Base-by-base conservation (phyloP, 176 grass and related monocot species). In the Lolium multiflorum region DNA sequence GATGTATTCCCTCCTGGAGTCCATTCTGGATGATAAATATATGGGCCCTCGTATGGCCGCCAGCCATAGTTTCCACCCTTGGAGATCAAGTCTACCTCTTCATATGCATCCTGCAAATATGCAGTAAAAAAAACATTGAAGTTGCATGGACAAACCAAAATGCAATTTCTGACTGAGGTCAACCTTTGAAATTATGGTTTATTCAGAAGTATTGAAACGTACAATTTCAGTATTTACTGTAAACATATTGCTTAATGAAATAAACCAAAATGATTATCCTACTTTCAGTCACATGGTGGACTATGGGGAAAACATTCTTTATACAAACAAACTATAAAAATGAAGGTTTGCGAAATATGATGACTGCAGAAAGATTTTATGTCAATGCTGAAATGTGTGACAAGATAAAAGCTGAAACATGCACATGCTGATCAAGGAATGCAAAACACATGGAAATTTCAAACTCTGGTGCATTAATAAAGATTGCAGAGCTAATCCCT, bases 41-140 rank as follows among this genome's bases (percentile, higher is more conserved):
- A 76, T 7, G 90, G 90, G 16, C 95, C 95, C 58, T 97, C 95
- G 4, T 97, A 97, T 57, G 67, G 84, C 1, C 90, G 86, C 95
- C 90, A 97, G 71, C 95, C 95, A 28, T 97, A 97, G 78, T 97
- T 97, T 54, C 95, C 95, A 63, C 92, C 92, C 57, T 94, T 94
- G 22, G 81, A 71, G 85, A 92, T 81, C 74, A 92, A 83, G 88
- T 95, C 85, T 41, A 90, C 92, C 46, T 94, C 92, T 90, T 94
- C 92, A 15, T 92, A 94, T 39, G 15, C 12, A 80, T 94, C 92
- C 92, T 85, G 83, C 28, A 5, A 20, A 83, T 79, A 41, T 15
- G 79, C 31, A 8, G 47, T 50, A 61, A 66, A 67, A 55, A 55
- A 70, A 39, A 3, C 6, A 28, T 16, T 50, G 46, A 67, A 69